phyloP scores from a whole-genome alignment of 352 stramenopile genomes.

The Phytophthora macrochlamydospora region DNA sequence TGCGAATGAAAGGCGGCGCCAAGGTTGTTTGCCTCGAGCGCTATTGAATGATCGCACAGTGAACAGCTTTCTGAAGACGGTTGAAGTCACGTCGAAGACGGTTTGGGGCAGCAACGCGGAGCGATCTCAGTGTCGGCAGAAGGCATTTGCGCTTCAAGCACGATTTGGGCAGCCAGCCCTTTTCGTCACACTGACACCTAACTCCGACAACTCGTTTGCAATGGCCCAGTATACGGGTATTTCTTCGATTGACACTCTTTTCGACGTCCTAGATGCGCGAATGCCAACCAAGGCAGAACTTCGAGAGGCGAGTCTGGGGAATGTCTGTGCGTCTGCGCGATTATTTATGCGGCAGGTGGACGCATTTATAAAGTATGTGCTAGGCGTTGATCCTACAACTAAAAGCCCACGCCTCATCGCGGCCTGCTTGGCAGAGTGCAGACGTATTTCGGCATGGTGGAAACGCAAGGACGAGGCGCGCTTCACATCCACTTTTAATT shows the following conservation, averaged over 20 bases:
- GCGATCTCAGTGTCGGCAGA: slow-evolving; percentile 1
- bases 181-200: slow-evolving; percentile 15
- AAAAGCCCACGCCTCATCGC: not conserved
- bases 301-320: not conserved
- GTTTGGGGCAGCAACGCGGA: slow-evolving; percentile 11
- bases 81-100: slow-evolving; percentile 1
- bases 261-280: slow-evolving; percentile 2
- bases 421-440: slow-evolving; percentile 5
- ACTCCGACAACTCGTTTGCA: slow-evolving; percentile 5
- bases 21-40: slow-evolving; percentile 2
- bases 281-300: slow-evolving; percentile 11
- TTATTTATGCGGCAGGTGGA: slow-evolving; percentile 17
- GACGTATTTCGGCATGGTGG: slow-evolving; percentile 14
- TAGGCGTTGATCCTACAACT: slow-evolving; percentile 8
- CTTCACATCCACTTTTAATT: slow-evolving; percentile 18
- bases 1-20: slow-evolving; percentile 6
- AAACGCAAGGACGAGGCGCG: slow-evolving; percentile 9
- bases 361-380: slow-evolving; percentile 1
- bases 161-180: slow-evolving; percentile 8
- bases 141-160: slow-evolving; percentile 9
- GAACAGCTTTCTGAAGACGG: slow-evolving; percentile 7
- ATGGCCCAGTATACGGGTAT: slow-evolving; percentile 12
- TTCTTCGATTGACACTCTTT: slow-evolving; percentile 2
- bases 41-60: not conserved
- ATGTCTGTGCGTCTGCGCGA: slow-evolving; percentile 9